Evolutionary conservation across 176 grass and related monocot genomes (phyloP).

Genomic region (Oryza punctata): DNA sequence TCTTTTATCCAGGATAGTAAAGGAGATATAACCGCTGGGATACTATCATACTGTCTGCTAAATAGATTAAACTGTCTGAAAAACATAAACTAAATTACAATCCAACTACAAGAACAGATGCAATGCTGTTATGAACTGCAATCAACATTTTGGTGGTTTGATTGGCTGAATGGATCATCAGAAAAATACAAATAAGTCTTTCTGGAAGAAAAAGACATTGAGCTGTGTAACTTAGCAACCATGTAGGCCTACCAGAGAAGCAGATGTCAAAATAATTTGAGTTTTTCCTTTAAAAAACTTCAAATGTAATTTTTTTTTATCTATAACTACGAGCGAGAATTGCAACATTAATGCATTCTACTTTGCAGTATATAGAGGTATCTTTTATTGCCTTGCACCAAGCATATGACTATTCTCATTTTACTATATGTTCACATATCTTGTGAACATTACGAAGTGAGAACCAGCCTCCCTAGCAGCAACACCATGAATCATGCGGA

Average conservation of each 20-base stretch:
- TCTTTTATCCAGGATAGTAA: not conserved
- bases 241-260: not conserved
- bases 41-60: not conserved
- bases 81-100: not conserved
- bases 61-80: not conserved
- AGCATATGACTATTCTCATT: not conserved
- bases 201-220: not conserved
- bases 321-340: slow-evolving; percentile 2
- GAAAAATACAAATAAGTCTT: not conserved
- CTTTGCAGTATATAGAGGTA: not conserved
- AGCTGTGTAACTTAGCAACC: not conserved
- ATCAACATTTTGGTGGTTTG: not conserved
- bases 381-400: not conserved
- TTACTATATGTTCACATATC: not conserved
- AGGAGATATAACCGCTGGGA: not conserved
- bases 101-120: not conserved
- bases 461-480: not conserved
- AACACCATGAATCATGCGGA: not conserved
- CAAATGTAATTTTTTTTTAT: not conserved
- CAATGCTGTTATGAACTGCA: not conserved
- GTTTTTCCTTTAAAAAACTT: not conserved
- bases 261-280: not conserved
- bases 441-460: not conserved
- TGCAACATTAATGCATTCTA: not conserved
- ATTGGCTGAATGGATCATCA: not conserved